phyloP scores from a whole-genome alignment of 2,329 filamentous ascomycete genomes.

The Chlorencoelia australis region DNA sequence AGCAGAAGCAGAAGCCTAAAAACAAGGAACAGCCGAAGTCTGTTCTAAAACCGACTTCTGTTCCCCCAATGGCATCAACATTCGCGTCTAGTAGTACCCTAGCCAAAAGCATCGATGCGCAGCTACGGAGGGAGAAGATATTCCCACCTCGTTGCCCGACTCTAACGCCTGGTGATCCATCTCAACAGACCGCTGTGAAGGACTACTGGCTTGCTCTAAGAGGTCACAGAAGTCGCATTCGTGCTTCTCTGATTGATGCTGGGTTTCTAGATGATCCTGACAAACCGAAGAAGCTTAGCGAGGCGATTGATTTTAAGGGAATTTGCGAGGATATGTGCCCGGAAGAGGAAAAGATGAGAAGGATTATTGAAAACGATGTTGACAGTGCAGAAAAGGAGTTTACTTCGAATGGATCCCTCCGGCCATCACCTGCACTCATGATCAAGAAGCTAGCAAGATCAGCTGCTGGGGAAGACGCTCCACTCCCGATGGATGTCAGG shows the following conservation, averaged over 20 bases:
- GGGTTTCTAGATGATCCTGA: conserved; percentile 56
- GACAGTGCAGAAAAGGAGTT: conserved; percentile 43
- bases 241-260: conserved; percentile 46
- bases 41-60: not conserved
- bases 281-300: conserved; percentile 48
- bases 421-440: conserved; percentile 44
- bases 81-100: conserved; percentile 17
- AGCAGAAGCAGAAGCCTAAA: conserved; percentile 2
- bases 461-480: conserved; percentile 57
- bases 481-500: conserved; percentile 57
- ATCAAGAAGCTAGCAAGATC: conserved; percentile 59
- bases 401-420: conserved; percentile 30
- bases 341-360: conserved; percentile 52
- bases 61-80: not conserved
- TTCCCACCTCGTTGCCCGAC: conserved; percentile 11
- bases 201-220: conserved; percentile 46
- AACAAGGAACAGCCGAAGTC: conserved; percentile 1
- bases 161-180: conserved; percentile 10
- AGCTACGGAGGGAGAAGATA: conserved; percentile 41
- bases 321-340: conserved; percentile 63
- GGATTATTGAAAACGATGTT: conserved; percentile 52
- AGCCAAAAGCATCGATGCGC: conserved; percentile 41
- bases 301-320: conserved; percentile 57
- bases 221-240: conserved; percentile 45
- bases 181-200: conserved; percentile 40